phyloP scores from a whole-genome alignment of 2,329 filamentous ascomycete species.

The Ophiobolus disseminans region DNA sequence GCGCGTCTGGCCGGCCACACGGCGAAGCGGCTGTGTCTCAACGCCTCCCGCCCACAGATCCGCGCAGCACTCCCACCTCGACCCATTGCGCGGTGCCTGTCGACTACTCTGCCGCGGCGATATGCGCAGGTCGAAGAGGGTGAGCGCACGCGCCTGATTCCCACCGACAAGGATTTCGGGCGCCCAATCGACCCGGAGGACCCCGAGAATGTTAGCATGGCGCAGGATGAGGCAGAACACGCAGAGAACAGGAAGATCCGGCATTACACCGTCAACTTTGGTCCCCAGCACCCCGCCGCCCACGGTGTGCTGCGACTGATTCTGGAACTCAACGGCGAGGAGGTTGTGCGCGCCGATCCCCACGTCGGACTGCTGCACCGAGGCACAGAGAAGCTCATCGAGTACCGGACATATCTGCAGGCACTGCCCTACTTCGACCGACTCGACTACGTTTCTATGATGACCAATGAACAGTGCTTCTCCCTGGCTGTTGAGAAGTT shows the following conservation, averaged over 20 bases:
- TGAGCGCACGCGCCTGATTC: constrained; percentile 66
- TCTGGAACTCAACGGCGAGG: constrained; percentile 95
- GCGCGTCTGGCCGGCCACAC: constrained; percentile 75
- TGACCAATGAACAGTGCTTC: constrained; percentile 99
- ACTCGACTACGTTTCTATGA: constrained; percentile 99
- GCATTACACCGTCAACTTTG: constrained; percentile 99
- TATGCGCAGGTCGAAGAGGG: constrained; percentile 64
- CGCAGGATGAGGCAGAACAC: constrained; percentile 51
- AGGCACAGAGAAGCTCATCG: constrained; percentile 98
- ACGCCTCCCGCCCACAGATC: constrained; percentile 57
- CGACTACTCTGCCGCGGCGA: constrained; percentile 67
- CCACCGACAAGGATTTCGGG: constrained; percentile 70
- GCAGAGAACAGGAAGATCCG: constrained; percentile 82
- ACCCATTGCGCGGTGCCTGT: constrained; percentile 67
- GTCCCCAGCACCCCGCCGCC: constrained; percentile 96
- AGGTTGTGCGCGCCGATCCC: constrained; percentile 94
- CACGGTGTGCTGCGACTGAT: constrained; percentile 98
- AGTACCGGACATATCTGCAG: constrained; percentile 99
- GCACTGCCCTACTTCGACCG: constrained; percentile 98
- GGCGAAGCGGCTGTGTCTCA: constrained; percentile 70
- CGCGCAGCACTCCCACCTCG: constrained; percentile 48
- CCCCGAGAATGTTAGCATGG: constrained; percentile 53
- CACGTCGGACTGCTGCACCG: constrained; percentile 96
- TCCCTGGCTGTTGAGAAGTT: constrained; percentile 96
- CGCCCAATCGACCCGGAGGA: constrained; percentile 56